Percentiles rank a stretch among this genome's conserved stretches.
Evolutionary conservation across 2,329 filamentous ascomycete genomes (phyloP).

Genomic region (Sordariomycetes sp.): DNA sequence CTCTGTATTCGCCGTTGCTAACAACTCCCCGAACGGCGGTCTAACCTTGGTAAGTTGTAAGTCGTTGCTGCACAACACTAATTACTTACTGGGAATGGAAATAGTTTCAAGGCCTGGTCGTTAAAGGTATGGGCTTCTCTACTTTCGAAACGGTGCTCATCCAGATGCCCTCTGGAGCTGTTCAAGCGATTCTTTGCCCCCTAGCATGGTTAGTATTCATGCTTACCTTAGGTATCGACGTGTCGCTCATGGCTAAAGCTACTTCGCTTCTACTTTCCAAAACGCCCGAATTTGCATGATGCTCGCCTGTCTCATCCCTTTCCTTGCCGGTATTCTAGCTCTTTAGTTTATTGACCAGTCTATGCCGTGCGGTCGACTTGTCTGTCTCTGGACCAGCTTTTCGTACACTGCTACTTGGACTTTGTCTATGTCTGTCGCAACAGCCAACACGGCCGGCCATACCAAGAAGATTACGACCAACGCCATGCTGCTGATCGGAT

Average conservation of each 20-base stretch:
- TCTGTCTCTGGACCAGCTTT: constrained; percentile 6
- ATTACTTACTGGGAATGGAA: background rate
- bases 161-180: constrained; percentile 7
- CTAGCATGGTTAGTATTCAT: background rate
- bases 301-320: constrained; percentile 6
- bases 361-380: constrained; percentile 7
- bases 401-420: constrained; percentile 3
- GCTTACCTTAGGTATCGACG: background rate
- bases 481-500: constrained; percentile 43
- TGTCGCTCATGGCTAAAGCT: constrained; percentile 4
- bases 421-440: background rate
- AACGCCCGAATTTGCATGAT: constrained; percentile 6
- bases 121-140: constrained; percentile 20
- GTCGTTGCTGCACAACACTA: background rate
- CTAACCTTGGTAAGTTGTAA: constrained; percentile 5
- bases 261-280: constrained; percentile 7
- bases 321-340: constrained; percentile 5
- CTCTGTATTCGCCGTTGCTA: constrained; percentile 36
- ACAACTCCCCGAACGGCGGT: constrained; percentile 47
- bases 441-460: constrained; percentile 7
- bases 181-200: constrained; percentile 5
- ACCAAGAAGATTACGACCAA: constrained; percentile 19
- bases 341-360: constrained; percentile 4
- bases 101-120: constrained; percentile 18
- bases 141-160: constrained; percentile 10